phyloP scores from a whole-genome alignment of 148 eudicot genomes.

The Rhododendron vialii region DNA sequence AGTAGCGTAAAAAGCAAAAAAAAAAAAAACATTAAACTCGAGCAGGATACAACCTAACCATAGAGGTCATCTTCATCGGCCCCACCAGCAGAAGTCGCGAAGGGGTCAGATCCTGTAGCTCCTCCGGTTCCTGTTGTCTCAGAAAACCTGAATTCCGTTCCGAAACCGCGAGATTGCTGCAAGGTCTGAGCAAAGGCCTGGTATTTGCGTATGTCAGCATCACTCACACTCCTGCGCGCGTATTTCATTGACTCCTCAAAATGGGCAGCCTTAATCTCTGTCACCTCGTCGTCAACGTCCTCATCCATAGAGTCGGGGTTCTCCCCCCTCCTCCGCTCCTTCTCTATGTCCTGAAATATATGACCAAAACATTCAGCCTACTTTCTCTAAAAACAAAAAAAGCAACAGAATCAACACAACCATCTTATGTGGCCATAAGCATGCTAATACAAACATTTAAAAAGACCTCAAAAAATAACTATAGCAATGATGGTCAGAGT shows the following conservation, averaged over 20 bases:
- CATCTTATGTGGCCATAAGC: neutral
- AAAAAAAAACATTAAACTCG: neutral
- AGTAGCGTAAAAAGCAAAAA: neutral
- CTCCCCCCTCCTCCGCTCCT: slow-evolving; percentile 28
- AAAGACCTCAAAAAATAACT: neutral
- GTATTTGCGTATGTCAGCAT: slow-evolving; percentile 50
- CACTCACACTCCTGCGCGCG: slow-evolving; percentile 49
- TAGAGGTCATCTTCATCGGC: slow-evolving; percentile 42
- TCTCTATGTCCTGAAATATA: slow-evolving; percentile 43
- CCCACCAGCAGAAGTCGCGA: slow-evolving; percentile 28
- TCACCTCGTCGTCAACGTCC: slow-evolving; percentile 36
- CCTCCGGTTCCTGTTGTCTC: slow-evolving; percentile 17
- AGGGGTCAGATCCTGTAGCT: slow-evolving; percentile 22
- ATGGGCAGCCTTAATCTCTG: slow-evolving; percentile 42
- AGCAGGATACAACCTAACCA: slow-evolving; percentile 12
- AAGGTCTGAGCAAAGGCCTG: slow-evolving; percentile 50
- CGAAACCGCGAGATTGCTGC: slow-evolving; percentile 52
- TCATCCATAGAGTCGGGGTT: slow-evolving; percentile 45
- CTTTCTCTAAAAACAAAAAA: neutral
- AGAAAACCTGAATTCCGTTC: slow-evolving; percentile 40
- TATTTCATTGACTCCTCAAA: slow-evolving; percentile 51
- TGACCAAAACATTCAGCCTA: neutral
- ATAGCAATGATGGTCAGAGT: neutral
- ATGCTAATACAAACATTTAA: neutral
- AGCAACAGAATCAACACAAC: neutral